A percentile compares a stretch with the other conserved stretches of the same genome.
These are phyloP conservation scores for Populus hybrid DNA, from an alignment of 441 rosid species.

Conservation along the genomic window DNA sequence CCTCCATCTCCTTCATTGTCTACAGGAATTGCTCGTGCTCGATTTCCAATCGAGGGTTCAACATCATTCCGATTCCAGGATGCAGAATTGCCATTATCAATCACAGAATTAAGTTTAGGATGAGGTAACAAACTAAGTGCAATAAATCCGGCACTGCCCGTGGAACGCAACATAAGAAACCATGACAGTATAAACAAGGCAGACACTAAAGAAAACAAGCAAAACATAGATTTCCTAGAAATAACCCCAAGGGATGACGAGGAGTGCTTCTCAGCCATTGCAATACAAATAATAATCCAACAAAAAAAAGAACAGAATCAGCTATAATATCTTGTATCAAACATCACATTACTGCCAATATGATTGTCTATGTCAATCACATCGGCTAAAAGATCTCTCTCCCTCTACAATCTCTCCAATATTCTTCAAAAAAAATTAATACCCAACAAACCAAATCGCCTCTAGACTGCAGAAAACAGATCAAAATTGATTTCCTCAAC, in stretches of 20 bases:
- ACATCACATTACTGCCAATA: slow-evolving; percentile 1
- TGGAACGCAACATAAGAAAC: slow-evolving; percentile 64
- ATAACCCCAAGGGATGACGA: slow-evolving; percentile 34
- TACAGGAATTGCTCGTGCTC: slow-evolving; percentile 27
- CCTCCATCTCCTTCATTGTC: slow-evolving; percentile 23
- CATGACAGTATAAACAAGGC: slow-evolving; percentile 68
- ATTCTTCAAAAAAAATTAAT: background rate
- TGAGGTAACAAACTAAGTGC: slow-evolving; percentile 35
- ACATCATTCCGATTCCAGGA: slow-evolving; percentile 10
- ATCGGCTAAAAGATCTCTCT: background rate
- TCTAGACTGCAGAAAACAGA: background rate
- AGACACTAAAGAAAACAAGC: slow-evolving; percentile 42
- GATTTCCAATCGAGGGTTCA: slow-evolving; percentile 27
- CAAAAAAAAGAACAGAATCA: slow-evolving; percentile 7
- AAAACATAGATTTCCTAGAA: slow-evolving; percentile 48
- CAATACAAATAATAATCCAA: slow-evolving; percentile 17
- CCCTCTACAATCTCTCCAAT: background rate
- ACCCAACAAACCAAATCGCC: background rate
- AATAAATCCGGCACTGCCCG: slow-evolving; percentile 40
- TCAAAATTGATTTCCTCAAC: background rate
- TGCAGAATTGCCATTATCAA: slow-evolving; percentile 27
- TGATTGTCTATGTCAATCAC: background rate
- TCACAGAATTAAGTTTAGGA: slow-evolving; percentile 29
- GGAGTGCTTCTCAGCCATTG: slow-evolving; percentile 59
- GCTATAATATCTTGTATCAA: slow-evolving; percentile 18